Conservation (phyloP, 345 rosid genomes). For the Turritis glabra region DNA sequence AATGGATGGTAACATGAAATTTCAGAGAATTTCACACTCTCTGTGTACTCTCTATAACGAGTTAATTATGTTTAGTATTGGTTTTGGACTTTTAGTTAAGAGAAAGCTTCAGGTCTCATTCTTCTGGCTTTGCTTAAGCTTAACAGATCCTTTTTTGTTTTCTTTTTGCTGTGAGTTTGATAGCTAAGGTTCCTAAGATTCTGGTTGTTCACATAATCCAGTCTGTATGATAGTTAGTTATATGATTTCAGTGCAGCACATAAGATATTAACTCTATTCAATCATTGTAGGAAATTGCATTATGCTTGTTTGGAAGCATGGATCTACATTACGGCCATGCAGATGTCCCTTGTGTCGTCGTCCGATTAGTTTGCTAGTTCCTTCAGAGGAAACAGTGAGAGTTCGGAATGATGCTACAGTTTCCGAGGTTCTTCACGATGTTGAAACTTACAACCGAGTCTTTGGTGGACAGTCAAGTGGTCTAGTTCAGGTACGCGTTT, state of each 20-base stretch:
- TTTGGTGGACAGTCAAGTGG: constrained; percentile 54
- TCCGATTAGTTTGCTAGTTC: constrained; percentile 68
- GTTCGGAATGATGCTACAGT: constrained; percentile 45
- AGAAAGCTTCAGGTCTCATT: neutral
- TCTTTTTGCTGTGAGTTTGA: neutral
- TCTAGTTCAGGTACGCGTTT: constrained; percentile 59
- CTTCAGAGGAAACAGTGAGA: constrained; percentile 53
- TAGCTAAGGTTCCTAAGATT: neutral
- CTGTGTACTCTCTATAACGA: neutral
- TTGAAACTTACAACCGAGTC: constrained; percentile 67
- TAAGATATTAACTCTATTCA: constrained; percentile 6
- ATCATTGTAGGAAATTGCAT: constrained; percentile 62
- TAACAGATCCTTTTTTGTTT: neutral
- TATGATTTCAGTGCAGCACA: neutral
- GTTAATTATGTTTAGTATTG: neutral
- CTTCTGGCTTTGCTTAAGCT: neutral
- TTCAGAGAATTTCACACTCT: neutral
- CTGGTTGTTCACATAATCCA: neutral
- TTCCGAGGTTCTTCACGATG: constrained; percentile 48
- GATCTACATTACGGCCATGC: constrained; percentile 66
- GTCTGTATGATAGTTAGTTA: neutral
- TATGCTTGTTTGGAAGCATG: constrained; percentile 79
- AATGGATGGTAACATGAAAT: no score
- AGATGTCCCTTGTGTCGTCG: constrained; percentile 86
- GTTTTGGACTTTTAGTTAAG: neutral